These are phyloP conservation scores for Fusarium cicatricum DNA, from an alignment of 2,329 filamentous ascomycete species.

Conservation along the genomic window DNA sequence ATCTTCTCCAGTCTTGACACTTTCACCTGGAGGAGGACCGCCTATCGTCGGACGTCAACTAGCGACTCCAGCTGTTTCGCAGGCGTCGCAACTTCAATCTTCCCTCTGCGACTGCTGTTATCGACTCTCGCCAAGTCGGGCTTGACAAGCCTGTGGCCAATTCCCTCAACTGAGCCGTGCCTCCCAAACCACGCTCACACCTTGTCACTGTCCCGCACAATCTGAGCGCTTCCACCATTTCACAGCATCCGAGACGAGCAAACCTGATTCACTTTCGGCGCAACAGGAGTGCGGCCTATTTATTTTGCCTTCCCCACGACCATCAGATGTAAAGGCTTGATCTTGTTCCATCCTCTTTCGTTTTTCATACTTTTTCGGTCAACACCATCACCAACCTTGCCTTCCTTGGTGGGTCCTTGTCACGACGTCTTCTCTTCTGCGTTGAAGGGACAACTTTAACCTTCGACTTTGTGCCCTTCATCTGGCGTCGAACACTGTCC, in stretches of 20 bases:
- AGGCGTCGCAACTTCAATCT: constrained; percentile 7
- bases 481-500: not conserved
- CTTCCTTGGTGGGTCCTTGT: not conserved
- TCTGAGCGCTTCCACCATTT: constrained; percentile 30
- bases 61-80: constrained; percentile 5
- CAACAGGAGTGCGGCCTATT: constrained; percentile 30
- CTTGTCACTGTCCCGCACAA: constrained; percentile 16
- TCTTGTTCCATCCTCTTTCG: not conserved
- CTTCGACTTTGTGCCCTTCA: not conserved
- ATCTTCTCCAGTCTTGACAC: constrained; percentile 18
- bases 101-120: constrained; percentile 10
- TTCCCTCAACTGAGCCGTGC: constrained; percentile 11
- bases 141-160: constrained; percentile 19
- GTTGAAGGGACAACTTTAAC: not conserved
- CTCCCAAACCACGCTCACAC: constrained; percentile 10
- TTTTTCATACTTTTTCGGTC: not conserved
- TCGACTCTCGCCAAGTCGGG: constrained; percentile 20
- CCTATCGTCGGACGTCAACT: constrained; percentile 17
- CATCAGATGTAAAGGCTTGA: not conserved
- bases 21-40: constrained; percentile 5
- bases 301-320: constrained; percentile 6
- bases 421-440: not conserved
- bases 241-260: constrained; percentile 19
- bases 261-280: constrained; percentile 30
- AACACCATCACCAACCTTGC: not conserved